These are phyloP conservation scores for Pseudogymnoascus sp. DNA, from an alignment of 2,329 filamentous ascomycete species.

Conservation along the genomic window DNA sequence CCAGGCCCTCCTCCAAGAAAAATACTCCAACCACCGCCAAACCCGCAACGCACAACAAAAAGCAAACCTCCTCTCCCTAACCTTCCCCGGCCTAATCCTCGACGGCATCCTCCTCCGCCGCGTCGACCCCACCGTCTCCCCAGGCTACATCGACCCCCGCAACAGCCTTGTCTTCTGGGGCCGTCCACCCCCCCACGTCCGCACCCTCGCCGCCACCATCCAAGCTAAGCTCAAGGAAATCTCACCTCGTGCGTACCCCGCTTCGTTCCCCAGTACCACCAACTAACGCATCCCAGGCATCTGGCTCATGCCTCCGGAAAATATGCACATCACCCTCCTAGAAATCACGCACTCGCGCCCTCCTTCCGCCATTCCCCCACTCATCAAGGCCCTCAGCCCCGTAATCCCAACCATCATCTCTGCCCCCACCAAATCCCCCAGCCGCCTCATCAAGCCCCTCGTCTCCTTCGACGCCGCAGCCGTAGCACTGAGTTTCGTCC, in stretches of 20 bases:
- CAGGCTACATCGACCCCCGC: slow-evolving; percentile 63
- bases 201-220: slow-evolving; percentile 56
- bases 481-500: slow-evolving; percentile 78
- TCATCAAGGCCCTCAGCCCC: slow-evolving; percentile 50
- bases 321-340: slow-evolving; percentile 76
- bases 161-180: slow-evolving; percentile 87
- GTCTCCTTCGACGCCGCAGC: slow-evolving; percentile 80
- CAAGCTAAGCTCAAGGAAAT: slow-evolving; percentile 56
- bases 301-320: slow-evolving; percentile 75
- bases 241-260: slow-evolving; percentile 55
- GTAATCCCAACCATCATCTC: slow-evolving; percentile 48
- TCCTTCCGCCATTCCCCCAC: slow-evolving; percentile 52
- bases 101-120: slow-evolving; percentile 69
- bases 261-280: neutral
- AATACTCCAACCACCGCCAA: slow-evolving; percentile 63
- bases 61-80: slow-evolving; percentile 58
- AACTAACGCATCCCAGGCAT: slow-evolving; percentile 43
- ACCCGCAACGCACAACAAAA: slow-evolving; percentile 70
- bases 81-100: slow-evolving; percentile 62
- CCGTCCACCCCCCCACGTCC: slow-evolving; percentile 64
- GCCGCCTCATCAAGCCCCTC: slow-evolving; percentile 71
- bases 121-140: slow-evolving; percentile 52
- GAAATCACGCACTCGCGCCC: slow-evolving; percentile 79
- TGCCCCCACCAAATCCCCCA: slow-evolving; percentile 58
- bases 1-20: slow-evolving; percentile 24